Evolutionary conservation across 352 stramenopile genomes (phyloP).

Genomic region (Saprolegnia parasitica): DNA sequence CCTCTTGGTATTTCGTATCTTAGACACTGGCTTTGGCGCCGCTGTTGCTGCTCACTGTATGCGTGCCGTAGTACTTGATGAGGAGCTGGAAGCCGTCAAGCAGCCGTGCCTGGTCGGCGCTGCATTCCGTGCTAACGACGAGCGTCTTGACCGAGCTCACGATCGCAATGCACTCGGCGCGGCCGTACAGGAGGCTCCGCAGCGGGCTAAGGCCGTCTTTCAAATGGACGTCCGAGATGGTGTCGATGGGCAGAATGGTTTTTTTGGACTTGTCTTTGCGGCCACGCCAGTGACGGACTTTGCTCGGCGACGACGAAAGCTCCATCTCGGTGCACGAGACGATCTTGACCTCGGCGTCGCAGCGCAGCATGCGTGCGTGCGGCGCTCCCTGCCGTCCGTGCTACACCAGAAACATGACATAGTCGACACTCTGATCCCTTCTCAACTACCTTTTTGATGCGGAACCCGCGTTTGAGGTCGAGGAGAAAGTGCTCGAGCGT

Average conservation of each 20-base stretch:
- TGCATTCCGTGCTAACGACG: conserved; percentile 13
- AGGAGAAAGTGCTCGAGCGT: neutral
- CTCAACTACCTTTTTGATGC: conserved; percentile 18
- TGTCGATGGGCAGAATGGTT: conserved; percentile 2
- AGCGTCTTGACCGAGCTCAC: conserved; percentile 15
- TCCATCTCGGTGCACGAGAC: neutral
- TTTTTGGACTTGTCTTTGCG: neutral
- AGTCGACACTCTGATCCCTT: neutral
- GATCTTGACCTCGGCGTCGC: conserved; percentile 11
- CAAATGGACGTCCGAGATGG: neutral
- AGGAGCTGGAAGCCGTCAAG: conserved; percentile 19
- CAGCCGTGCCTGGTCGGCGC: conserved; percentile 9
- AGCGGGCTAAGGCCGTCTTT: conserved; percentile 2
- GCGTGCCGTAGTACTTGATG: conserved; percentile 6
- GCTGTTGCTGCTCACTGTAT: neutral
- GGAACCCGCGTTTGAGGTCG: conserved; percentile 16
- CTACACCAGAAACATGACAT: conserved; percentile 5
- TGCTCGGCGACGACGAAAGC: neutral
- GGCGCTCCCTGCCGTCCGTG: conserved; percentile 16
- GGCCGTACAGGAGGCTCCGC: conserved; percentile 6
- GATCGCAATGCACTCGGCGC: conserved; percentile 13
- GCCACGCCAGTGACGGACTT: neutral
- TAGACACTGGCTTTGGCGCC: neutral
- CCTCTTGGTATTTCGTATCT: too few species aligned
- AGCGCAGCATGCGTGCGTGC: neutral